Evolutionary conservation across 129 eudicot species (phyloP).

Genomic region (Tagetes patula): DNA sequence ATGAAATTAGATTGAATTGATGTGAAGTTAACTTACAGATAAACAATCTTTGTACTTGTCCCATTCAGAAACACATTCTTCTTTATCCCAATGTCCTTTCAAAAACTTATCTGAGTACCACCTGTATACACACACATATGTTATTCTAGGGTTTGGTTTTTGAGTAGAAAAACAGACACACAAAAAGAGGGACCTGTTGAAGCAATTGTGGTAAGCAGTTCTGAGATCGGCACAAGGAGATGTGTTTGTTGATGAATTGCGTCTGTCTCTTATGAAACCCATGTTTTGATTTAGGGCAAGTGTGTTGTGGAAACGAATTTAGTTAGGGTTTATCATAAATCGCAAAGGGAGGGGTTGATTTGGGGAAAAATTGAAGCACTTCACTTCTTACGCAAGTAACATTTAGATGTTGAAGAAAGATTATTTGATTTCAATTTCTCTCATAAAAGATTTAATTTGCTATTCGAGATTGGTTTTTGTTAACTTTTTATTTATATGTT

Average conservation of each 20-base stretch:
- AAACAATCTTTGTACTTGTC: constrained; percentile 80
- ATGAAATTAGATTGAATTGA: not conserved
- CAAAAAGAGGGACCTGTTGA: constrained; percentile 56
- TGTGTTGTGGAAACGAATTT: not conserved
- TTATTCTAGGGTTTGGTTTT: constrained; percentile 22
- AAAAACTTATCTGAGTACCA: constrained; percentile 93
- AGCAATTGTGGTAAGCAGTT: constrained; percentile 79
- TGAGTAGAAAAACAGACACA: not conserved
- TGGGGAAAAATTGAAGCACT: not conserved
- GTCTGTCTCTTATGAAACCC: constrained; percentile 61
- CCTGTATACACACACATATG: constrained; percentile 35
- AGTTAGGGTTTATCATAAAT: constrained; percentile 3
- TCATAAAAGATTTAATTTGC: not conserved
- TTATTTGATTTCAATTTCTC: not conserved
- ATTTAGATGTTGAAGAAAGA: not conserved
- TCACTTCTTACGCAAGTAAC: not conserved
- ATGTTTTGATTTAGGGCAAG: constrained; percentile 23
- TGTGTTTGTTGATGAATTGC: constrained; percentile 54
- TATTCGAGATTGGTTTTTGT: no score
- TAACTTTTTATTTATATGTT: no score
- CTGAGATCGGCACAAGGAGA: constrained; percentile 88
- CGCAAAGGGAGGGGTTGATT: constrained; percentile 13
- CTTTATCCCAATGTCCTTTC: constrained; percentile 89
- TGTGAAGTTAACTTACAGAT: constrained; percentile 61
- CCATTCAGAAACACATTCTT: constrained; percentile 92